These are phyloP conservation scores for Cyclotella kingstonii DNA, from an alignment of 108 stramenopile species.

Conservation along the genomic window DNA sequence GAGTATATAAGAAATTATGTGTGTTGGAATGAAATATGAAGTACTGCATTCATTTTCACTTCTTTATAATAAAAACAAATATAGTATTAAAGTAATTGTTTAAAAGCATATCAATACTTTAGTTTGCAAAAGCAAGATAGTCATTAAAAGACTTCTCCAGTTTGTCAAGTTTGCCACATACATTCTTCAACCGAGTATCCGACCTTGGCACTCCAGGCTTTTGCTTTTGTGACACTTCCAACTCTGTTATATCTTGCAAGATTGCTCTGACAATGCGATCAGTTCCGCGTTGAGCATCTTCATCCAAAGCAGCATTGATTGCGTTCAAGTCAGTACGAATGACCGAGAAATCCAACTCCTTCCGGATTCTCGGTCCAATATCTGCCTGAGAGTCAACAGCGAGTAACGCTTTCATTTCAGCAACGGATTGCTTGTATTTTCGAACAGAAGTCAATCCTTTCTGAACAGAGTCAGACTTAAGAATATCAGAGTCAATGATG, in stretches of 20 bases:
- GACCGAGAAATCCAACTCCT: constrained; percentile 76
- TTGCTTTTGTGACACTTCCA: constrained; percentile 73
- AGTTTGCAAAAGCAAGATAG: constrained; percentile 77
- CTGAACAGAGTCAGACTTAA: constrained; percentile 68
- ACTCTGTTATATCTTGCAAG: constrained; percentile 88
- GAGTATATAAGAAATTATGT: too few relatives aligned
- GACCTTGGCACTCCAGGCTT: constrained; percentile 86
- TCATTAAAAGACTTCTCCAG: constrained; percentile 77
- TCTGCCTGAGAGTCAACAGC: constrained; percentile 67
- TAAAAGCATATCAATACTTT: too few relatives aligned
- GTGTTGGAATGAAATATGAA: too few relatives aligned
- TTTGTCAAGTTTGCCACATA: constrained; percentile 80
- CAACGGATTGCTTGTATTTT: constrained; percentile 50
- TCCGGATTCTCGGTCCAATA: constrained; percentile 66
- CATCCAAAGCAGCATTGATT: constrained; percentile 86
- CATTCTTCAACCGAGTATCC: constrained; percentile 68
- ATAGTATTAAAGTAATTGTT: too few relatives aligned
- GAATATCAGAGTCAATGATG: constrained; percentile 66
- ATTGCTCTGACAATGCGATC: constrained; percentile 89
- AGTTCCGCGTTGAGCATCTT: constrained; percentile 91
- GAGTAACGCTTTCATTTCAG: constrained; percentile 59
- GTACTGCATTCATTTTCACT: too few relatives aligned
- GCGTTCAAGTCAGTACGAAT: constrained; percentile 76
- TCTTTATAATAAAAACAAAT: too few relatives aligned
- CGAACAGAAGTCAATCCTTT: constrained; percentile 54